Percentiles rank a stretch among this genome's conserved stretches.
Conservation (phyloP, 2,329 filamentous ascomycete genomes). For the Colletotrichum salicis region DNA sequence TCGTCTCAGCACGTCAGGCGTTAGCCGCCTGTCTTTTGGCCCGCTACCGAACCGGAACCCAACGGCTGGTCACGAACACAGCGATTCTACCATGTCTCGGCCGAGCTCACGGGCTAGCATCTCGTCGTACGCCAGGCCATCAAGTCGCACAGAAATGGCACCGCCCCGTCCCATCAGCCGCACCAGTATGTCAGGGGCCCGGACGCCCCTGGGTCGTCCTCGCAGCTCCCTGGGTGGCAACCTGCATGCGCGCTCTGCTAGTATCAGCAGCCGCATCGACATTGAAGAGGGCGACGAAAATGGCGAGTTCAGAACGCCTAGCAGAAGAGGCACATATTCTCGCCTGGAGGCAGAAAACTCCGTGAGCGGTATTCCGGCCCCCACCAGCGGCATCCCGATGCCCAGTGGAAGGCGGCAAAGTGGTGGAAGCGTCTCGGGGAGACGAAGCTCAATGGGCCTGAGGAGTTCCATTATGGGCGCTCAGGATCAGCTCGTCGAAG, state of each 20-base stretch:
- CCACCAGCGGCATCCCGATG: slow-evolving; percentile 59
- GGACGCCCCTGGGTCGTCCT: slow-evolving; percentile 76
- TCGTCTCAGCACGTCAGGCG: slow-evolving; percentile 70
- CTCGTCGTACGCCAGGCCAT: slow-evolving; percentile 64
- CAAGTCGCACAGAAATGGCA: slow-evolving; percentile 64
- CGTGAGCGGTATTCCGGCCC: slow-evolving; percentile 52
- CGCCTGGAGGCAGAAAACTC: slow-evolving; percentile 56
- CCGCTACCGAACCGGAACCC: slow-evolving; percentile 68
- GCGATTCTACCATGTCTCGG: slow-evolving; percentile 63
- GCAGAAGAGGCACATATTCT: slow-evolving; percentile 64
- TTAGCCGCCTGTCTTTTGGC: slow-evolving; percentile 72
- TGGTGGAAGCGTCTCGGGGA: slow-evolving; percentile 40
- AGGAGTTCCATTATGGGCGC: slow-evolving; percentile 39
- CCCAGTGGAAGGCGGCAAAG: slow-evolving; percentile 57
- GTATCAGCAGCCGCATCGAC: slow-evolving; percentile 64
- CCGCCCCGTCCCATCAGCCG: slow-evolving; percentile 72
- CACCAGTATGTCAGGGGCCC: slow-evolving; percentile 67
- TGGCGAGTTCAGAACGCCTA: slow-evolving; percentile 60
- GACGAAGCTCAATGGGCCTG: slow-evolving; percentile 50
- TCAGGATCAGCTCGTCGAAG: slow-evolving; percentile 58
- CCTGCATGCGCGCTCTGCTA: slow-evolving; percentile 67
- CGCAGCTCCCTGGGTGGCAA: slow-evolving; percentile 69
- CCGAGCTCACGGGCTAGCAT: slow-evolving; percentile 79
- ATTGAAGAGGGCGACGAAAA: slow-evolving; percentile 57
- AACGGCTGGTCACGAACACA: slow-evolving; percentile 48